These are phyloP conservation scores for Colletotrichum musicola DNA, from an alignment of 2,329 filamentous ascomycete genomes.

Conservation along the genomic window DNA sequence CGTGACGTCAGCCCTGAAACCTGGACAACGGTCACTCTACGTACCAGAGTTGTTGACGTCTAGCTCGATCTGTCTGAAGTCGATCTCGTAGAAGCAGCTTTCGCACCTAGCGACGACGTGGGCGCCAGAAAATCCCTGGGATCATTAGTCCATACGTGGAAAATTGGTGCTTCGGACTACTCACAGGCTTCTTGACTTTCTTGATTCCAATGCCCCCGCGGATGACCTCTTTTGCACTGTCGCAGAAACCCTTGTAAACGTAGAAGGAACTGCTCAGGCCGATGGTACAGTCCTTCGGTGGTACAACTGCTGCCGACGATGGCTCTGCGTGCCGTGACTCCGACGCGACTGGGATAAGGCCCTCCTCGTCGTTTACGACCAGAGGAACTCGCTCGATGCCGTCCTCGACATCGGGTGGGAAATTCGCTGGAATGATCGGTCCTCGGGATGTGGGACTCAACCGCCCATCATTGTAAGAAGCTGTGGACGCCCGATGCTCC, in stretches of 20 bases:
- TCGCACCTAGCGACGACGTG: conserved; percentile 64
- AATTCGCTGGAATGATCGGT: conserved; percentile 26
- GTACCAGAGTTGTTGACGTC: conserved; percentile 64
- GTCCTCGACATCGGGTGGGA: conserved; percentile 31
- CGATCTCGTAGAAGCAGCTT: conserved; percentile 66
- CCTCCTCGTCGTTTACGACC: conserved; percentile 44
- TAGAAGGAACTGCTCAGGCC: conserved; percentile 63
- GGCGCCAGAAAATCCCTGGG: conserved; percentile 57
- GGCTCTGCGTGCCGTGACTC: conserved; percentile 41
- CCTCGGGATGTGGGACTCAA: conserved; percentile 5
- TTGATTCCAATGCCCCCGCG: conserved; percentile 63
- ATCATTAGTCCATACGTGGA: not conserved
- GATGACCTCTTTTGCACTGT: conserved; percentile 64
- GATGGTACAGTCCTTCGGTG: conserved; percentile 56
- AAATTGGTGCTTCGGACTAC: conserved; percentile 29
- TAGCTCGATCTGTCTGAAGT: conserved; percentile 64
- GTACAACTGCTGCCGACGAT: conserved; percentile 35
- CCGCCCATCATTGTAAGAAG: conserved; percentile 36
- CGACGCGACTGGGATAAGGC: conserved; percentile 52
- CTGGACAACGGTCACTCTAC: conserved; percentile 30
- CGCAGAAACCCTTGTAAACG: conserved; percentile 66
- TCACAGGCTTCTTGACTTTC: conserved; percentile 63
- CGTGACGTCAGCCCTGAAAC: conserved; percentile 1
- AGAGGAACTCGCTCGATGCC: conserved; percentile 31
- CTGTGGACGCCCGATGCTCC: conserved; percentile 39